These are phyloP conservation scores for Yamadazyma spencermartinsiae DNA, from an alignment of 1,139 yeast species.

Conservation along the genomic window DNA sequence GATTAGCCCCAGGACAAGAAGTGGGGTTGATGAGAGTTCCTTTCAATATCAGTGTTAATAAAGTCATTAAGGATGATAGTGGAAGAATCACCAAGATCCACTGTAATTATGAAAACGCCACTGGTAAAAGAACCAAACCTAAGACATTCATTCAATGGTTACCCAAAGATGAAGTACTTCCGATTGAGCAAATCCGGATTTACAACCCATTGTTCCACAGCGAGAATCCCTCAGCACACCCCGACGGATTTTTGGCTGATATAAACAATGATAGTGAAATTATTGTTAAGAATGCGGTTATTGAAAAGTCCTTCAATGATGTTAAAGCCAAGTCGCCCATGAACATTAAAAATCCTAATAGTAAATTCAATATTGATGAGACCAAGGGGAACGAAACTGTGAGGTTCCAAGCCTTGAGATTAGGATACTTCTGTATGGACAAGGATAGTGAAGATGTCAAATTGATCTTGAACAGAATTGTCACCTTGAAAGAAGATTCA, in stretches of 20 bases:
- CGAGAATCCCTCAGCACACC: conserved; percentile 87
- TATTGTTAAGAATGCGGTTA: conserved; percentile 60
- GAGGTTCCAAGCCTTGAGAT: conserved; percentile 96
- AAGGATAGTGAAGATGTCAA: conserved; percentile 63
- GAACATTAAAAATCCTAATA: conserved; percentile 64
- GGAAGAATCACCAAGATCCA: conserved; percentile 72
- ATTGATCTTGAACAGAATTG: conserved; percentile 81
- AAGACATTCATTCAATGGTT: conserved; percentile 98
- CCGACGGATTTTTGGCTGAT: conserved; percentile 85
- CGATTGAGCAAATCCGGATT: conserved; percentile 74
- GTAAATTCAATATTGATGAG: conserved; percentile 72
- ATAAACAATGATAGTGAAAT: conserved; percentile 79
- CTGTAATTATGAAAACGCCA: conserved; percentile 71
- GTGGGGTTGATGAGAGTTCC: conserved; percentile 97
- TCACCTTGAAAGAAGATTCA: conserved; percentile 79
- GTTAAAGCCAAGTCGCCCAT: conserved; percentile 74
- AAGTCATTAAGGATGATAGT: conserved; percentile 58
- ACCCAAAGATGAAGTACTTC: conserved; percentile 61
- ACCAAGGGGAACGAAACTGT: conserved; percentile 71
- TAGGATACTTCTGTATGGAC: conserved; percentile 94
- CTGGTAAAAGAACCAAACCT: conserved; percentile 63
- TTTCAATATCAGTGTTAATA: conserved; percentile 71
- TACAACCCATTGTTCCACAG: conserved; percentile 87
- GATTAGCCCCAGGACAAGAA: conserved; percentile 90
- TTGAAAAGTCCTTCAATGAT: conserved; percentile 78